Base-by-base conservation (phyloP, 495 filamentous ascomycete species). In the Neurospora sublineolata region DNA sequence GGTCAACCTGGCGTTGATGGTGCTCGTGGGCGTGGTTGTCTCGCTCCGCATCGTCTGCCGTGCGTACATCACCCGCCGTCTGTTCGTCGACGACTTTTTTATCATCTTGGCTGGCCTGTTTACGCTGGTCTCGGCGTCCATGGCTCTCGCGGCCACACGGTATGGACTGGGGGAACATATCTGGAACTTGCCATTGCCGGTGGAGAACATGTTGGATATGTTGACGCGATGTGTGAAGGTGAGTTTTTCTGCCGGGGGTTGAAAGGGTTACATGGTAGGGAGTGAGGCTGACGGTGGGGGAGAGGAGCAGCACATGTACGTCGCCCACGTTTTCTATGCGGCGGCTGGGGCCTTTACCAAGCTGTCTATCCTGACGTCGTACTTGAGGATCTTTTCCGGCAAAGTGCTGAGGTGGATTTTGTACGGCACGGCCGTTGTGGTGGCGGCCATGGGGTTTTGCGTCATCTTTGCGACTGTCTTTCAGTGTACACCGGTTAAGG, bases 401-500 rank as follows among this genome's bases (percentile, higher is more conserved):
- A 68, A 73, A 9, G 10, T 44, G 0, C 73, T 80, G 0, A 74
- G 78, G 20, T 70, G 70, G 8, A 52, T 76, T 14, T 30, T 80
- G 2, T 72, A 70, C 68, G 76, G 23, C 9, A 69, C 74, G 10
- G 74, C 37, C 0, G 69, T 82, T n/a, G 73, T 82, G 1, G 72
- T 84, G 33, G 60, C 72, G 4, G 83, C 81, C 71, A 75, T 81
- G 8, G 75, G 77, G 30, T 75, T 83, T 37, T 79, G 78, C 64
- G 82, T 83, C 72, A 80, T 84, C 40, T 80, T 83, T 36, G 77
- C 81, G 10, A 83, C 80, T 36, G 77, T 87, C 44, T 83, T 86
- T 68, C 82, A 85, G 72, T 88, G 85, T 72, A 76, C 64, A 0
- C 85, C 83, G 0, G 77, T 87, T 23, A 40, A 78, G 38, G 80